Evolutionary conservation across 257 asterid species (phyloP), one percentile per base, ranked within the genome.

Genomic region (Capsicum chinense): DNA sequence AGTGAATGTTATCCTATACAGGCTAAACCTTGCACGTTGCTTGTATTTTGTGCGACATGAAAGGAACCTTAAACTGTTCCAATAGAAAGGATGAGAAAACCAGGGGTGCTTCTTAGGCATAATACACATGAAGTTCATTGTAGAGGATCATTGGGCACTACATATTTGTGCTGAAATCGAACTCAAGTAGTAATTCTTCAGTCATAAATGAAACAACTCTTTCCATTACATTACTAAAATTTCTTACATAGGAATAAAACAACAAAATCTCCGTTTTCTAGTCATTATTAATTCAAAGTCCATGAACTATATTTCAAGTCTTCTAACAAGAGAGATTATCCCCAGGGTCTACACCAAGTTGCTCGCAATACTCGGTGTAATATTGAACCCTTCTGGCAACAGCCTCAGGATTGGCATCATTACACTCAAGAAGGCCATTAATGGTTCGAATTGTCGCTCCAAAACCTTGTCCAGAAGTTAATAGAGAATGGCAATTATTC

Each of bases 361-460:
- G 85, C 5, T 79, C 76, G 57, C 90, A 88, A 57, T 86, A 88
- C 59, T 88, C 82, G 37, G 21, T 80, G 37, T 82, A 88, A 56
- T 84, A 80, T 42, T 56, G 13, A 73, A 88, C 79, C 56, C 89
- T 85, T 60, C 80, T 59, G 16, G 44, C 50, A 14, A 86, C 84
- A 1, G 87, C 44, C 19, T 48, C 50, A 1, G 85, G 64, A 37
- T 79, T 83, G 4, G 5, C 84, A 33, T 89, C 89, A 33, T 86
- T 50, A 48, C 88, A 88, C 64, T 85, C 88, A 12, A 83, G 82
- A 7, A 64, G 83, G 10, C 88, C 86, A 59, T 86, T 86, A 35
- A 88, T 83, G 12, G 91, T 85, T 6, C 91, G 89, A 56, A 86
- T 88, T 0, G 91, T 86, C 1, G 79, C 89, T 39, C 89, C 89